These are phyloP conservation scores for Phalaenopsis equestris DNA, from an alignment of 106 monocot species.

Conservation along the genomic window DNA sequence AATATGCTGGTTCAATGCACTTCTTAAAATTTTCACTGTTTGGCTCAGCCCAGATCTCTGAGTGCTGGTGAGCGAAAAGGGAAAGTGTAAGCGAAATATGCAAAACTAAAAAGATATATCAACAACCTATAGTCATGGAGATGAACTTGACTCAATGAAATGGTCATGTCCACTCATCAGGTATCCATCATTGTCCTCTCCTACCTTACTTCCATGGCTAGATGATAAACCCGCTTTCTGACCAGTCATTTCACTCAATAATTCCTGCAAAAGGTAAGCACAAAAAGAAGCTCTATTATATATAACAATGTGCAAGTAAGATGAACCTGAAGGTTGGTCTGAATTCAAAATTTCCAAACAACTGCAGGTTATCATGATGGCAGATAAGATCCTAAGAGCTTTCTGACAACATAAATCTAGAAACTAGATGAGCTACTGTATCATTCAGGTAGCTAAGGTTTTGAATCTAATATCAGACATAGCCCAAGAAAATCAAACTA, in stretches of 20 bases:
- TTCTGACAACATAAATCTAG: no score
- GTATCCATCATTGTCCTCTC: constrained; percentile 57
- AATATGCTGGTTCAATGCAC: constrained; percentile 50
- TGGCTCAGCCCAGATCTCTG: constrained; percentile 81
- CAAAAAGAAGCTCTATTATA: background rate
- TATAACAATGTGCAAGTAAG: background rate
- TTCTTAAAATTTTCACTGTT: constrained; percentile 60
- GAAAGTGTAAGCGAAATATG: background rate
- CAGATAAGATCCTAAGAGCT: no score
- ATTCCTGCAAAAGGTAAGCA: constrained; percentile 37
- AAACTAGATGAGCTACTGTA: no score
- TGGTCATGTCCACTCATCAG: constrained; percentile 37
- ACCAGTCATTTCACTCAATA: constrained; percentile 16
- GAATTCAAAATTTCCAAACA: no score
- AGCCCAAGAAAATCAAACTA: no score
- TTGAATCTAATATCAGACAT: no score
- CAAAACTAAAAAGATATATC: background rate
- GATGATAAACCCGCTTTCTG: constrained; percentile 15
- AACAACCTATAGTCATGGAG: background rate
- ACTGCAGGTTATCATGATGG: no score
- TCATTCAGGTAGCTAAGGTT: no score
- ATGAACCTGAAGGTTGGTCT: no score
- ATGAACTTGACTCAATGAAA: constrained; percentile 39
- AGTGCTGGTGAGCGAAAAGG: constrained; percentile 31
- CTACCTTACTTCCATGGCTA: constrained; percentile 20